These are phyloP conservation scores for Phialophora expanda DNA, from an alignment of 2,329 filamentous ascomycete species.

Conservation along the genomic window DNA sequence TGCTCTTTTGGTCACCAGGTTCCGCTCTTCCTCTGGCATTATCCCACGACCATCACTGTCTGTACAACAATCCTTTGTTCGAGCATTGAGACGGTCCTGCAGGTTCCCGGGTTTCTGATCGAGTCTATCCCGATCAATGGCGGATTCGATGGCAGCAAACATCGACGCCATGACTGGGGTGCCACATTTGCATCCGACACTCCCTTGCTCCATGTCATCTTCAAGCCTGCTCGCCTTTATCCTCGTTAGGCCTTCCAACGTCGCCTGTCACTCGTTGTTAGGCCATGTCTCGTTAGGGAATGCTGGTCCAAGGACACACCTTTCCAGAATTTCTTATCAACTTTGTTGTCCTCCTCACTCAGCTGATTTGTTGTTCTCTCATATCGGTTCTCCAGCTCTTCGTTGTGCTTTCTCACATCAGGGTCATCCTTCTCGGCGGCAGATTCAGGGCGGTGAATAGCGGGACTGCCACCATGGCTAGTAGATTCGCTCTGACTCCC, in stretches of 20 bases:
- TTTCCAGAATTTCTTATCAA: slow-evolving; percentile 39
- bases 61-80: neutral
- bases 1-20: neutral
- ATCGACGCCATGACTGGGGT: neutral
- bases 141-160: neutral
- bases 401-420: slow-evolving; percentile 39
- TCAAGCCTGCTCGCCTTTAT: slow-evolving; percentile 7
- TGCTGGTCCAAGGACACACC: slow-evolving; percentile 24
- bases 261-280: slow-evolving; percentile 30
- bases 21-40: neutral
- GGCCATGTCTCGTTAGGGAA: neutral
- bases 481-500: slow-evolving; percentile 1
- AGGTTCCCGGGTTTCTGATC: neutral
- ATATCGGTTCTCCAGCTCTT: slow-evolving; percentile 30
- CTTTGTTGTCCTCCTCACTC: slow-evolving; percentile 39
- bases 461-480: slow-evolving; percentile 27
- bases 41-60: neutral
- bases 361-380: slow-evolving; percentile 37
- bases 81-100: neutral
- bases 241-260: slow-evolving; percentile 25
- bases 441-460: slow-evolving; percentile 37
- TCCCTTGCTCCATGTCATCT: neutral
- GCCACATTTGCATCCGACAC: neutral
- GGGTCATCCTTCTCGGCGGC: slow-evolving; percentile 37
- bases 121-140: neutral